These are phyloP conservation scores for Phytophthora uliginosa DNA, from an alignment of 352 stramenopile species.

Conservation along the genomic window DNA sequence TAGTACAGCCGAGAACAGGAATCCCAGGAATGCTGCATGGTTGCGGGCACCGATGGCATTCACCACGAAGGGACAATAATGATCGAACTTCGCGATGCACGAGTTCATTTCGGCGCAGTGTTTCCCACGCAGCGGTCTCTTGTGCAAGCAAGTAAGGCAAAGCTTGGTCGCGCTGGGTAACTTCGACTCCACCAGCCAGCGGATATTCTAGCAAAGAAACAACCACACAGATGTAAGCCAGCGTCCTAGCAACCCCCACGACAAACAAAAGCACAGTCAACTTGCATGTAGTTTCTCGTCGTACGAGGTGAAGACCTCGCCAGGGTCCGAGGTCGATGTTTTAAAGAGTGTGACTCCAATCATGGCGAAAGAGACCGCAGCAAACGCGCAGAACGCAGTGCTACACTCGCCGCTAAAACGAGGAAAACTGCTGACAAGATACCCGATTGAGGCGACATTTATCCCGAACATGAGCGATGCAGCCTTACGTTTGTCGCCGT, in stretches of 20 bases:
- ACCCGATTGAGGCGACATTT: constrained; percentile 79
- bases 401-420: constrained; percentile 44
- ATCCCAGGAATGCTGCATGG: constrained; percentile 95
- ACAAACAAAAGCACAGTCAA: not conserved
- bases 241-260: not conserved
- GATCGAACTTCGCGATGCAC: constrained; percentile 88
- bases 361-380: constrained; percentile 35
- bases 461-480: constrained; percentile 78
- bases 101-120: constrained; percentile 82
- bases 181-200: constrained; percentile 79
- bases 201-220: constrained; percentile 61
- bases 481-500: constrained; percentile 82
- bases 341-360: constrained; percentile 69
- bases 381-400: constrained; percentile 35
- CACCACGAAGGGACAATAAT: constrained; percentile 90
- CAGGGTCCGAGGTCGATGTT: constrained; percentile 62
- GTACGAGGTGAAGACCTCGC: constrained; percentile 75
- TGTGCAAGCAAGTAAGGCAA: constrained; percentile 84
- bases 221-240: not conserved
- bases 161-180: constrained; percentile 77
- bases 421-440: constrained; percentile 63
- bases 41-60: constrained; percentile 97
- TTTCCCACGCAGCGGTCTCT: constrained; percentile 78
- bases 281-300: constrained; percentile 72
- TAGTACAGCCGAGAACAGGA: constrained; percentile 84